Evolutionary conservation across 768 basidiomycete species (phyloP).

Genomic region (Serendipita vermifera): DNA sequence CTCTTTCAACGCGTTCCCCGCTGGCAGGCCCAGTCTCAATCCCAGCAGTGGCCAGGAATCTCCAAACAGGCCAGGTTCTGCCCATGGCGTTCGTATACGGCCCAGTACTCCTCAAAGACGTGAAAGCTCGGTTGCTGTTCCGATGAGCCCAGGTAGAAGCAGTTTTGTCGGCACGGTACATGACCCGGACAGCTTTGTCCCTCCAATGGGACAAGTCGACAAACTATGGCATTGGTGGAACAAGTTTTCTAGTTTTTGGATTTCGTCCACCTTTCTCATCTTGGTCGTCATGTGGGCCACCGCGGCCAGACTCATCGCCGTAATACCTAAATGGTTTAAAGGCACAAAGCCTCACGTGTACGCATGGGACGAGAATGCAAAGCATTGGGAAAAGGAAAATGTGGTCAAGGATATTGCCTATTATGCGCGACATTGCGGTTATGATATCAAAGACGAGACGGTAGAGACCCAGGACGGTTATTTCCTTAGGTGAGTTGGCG

Average conservation of each 20-base stretch:
- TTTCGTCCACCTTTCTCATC: conserved; percentile 30
- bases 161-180: conserved; percentile 7
- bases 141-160: neutral
- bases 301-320: conserved; percentile 12
- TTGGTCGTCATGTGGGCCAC: conserved; percentile 34
- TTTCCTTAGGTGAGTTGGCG: conserved; percentile 20
- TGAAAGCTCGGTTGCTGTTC: too few relatives aligned
- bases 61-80: too few relatives aligned
- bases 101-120: neutral
- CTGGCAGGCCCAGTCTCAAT: neutral
- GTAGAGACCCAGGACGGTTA: conserved; percentile 38
- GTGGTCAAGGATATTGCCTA: conserved; percentile 31
- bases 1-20: conserved; percentile 1
- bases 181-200: neutral
- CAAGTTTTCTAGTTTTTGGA: conserved; percentile 7
- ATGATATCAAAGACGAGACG: conserved; percentile 32
- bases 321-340: conserved; percentile 15
- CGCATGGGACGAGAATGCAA: conserved; percentile 29
- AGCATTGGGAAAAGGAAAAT: conserved; percentile 27
- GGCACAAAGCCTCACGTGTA: conserved; percentile 15
- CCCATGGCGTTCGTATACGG: conserved; percentile 1
- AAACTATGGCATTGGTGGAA: neutral
- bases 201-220: neutral
- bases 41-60: neutral
- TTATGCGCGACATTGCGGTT: conserved; percentile 32